phyloP scores from a whole-genome alignment of 306 rosid genomes.

The Datisca glomerata region DNA sequence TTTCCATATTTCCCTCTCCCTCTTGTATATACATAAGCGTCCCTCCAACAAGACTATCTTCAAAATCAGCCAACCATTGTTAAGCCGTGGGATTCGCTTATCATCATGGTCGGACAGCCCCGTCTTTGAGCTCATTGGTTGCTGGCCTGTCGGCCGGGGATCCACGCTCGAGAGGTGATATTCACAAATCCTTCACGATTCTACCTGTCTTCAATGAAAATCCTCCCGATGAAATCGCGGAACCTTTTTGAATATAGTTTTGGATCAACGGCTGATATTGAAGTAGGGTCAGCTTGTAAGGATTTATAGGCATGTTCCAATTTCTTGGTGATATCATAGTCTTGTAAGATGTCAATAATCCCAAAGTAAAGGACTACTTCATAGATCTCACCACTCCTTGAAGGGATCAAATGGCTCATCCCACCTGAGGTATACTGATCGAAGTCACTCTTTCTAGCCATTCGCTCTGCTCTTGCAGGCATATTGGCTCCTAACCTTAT shows the following conservation, averaged over 20 bases:
- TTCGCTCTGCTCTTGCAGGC: conserved; percentile 94
- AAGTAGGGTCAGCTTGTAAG: conserved; percentile 66
- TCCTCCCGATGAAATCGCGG: conserved; percentile 79
- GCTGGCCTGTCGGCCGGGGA: no score
- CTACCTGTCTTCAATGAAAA: conserved; percentile 66
- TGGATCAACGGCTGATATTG: conserved; percentile 97
- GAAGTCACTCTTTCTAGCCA: conserved; percentile 73
- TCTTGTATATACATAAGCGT: background rate
- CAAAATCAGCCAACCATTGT: background rate
- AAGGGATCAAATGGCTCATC: conserved; percentile 52
- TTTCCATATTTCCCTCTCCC: background rate
- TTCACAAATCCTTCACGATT: background rate
- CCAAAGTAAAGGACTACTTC: conserved; percentile 85
- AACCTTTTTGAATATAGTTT: conserved; percentile 89
- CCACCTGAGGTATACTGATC: conserved; percentile 68
- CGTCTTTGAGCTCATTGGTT: no score
- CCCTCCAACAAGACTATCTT: background rate
- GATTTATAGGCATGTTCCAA: conserved; percentile 95
- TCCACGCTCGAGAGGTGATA: no score
- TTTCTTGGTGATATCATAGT: conserved; percentile 88
- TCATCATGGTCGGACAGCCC: no score
- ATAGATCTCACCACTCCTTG: conserved; percentile 48
- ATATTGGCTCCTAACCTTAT: conserved; percentile 90
- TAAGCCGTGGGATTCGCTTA: no score
- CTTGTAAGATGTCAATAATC: conserved; percentile 91